Evolutionary conservation across 75 land plant genomes (phyloP).

Genomic region (Sequoia sempervirens): DNA sequence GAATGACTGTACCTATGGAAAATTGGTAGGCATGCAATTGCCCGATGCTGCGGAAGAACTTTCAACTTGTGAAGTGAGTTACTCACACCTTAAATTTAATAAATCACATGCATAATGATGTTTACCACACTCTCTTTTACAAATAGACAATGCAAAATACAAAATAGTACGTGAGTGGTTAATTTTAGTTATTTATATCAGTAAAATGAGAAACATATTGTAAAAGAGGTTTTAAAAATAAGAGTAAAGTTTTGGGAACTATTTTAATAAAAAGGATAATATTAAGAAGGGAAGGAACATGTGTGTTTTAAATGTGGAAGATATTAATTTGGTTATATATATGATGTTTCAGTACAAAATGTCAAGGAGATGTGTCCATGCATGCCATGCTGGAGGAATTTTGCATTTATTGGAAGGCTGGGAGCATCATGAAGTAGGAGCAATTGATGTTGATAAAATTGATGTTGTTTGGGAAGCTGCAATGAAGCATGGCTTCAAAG

Average conservation of each 20-base stretch:
- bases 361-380: constrained; percentile 24
- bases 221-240: no score
- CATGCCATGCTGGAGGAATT: constrained; percentile 45
- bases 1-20: constrained; percentile 74
- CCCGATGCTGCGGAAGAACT: constrained; percentile 70
- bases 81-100: background rate
- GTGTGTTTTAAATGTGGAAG: no score
- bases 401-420: constrained; percentile 38
- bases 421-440: constrained; percentile 40
- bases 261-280: no score
- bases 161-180: no score
- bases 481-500: constrained; percentile 24
- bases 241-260: no score
- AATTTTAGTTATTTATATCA: no score
- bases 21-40: constrained; percentile 66
- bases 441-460: constrained; percentile 25
- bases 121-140: background rate
- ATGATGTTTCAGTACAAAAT: constrained; percentile 21
- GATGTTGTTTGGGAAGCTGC: constrained; percentile 40
- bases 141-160: no score
- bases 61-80: constrained; percentile 70
- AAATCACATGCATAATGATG: background rate
- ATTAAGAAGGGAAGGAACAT: no score
- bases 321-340: background rate
- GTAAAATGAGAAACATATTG: no score